phyloP scores from a whole-genome alignment of 2,329 filamentous ascomycete genomes.

The Xylariaceae sp. region DNA sequence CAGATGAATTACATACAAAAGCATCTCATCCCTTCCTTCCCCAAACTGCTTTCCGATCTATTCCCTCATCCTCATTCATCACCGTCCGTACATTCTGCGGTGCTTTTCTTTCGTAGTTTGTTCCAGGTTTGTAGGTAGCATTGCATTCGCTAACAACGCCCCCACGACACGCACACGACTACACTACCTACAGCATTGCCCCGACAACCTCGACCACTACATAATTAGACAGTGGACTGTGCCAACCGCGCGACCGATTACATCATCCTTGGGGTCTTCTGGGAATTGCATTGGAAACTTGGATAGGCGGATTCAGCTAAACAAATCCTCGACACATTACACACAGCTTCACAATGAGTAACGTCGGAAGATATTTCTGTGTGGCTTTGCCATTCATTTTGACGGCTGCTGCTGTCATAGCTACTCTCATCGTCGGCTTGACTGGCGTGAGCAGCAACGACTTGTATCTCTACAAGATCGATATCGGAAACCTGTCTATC shows the following conservation, averaged over 20 bases:
- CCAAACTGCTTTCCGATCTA: not conserved
- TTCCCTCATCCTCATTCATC: conserved; percentile 10
- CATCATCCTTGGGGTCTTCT: conserved; percentile 7
- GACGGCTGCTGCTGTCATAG: conserved; percentile 73
- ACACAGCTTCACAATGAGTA: conserved; percentile 45
- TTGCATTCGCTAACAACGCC: conserved; percentile 7
- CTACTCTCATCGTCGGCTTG: conserved; percentile 57
- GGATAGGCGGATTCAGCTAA: not conserved
- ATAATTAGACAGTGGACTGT: not conserved
- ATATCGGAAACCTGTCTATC: conserved; percentile 60
- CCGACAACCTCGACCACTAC: not conserved
- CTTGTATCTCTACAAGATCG: conserved; percentile 59
- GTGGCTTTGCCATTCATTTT: conserved; percentile 84
- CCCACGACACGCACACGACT: not conserved
- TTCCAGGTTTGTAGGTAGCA: not conserved
- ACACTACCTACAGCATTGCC: not conserved
- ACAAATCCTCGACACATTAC: conserved; percentile 3
- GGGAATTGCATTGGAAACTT: not conserved
- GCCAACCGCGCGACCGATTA: conserved; percentile 1
- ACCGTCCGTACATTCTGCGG: not conserved
- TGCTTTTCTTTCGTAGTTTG: not conserved
- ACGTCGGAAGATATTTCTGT: conserved; percentile 73
- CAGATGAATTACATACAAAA: conserved; percentile 24
- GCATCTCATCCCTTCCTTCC: conserved; percentile 20
- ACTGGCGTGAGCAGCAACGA: conserved; percentile 55